Base-by-base conservation (phyloP, 768 basidiomycete species). In the Tylopilus intermedius region DNA sequence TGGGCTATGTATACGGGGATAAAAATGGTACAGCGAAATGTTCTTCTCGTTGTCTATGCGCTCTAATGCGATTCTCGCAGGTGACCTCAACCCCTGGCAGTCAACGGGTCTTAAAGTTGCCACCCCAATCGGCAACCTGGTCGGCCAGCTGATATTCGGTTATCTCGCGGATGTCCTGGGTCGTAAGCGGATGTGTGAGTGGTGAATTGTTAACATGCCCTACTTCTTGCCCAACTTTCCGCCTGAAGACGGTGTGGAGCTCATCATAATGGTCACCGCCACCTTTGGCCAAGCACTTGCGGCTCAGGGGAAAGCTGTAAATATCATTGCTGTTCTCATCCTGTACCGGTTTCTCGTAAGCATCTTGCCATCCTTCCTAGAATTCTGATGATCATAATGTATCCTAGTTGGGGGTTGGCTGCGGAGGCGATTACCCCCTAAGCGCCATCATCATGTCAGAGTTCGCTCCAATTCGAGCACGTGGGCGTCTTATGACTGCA, bases 381-480 rank as follows among this genome's bases (percentile, higher is more conserved):
- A 13, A 9, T 4, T 43, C 14, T 54, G 44, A 26, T 46, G 8
- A 33, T 27, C 30, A 45, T 30, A 9, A 49, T 27, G 15, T 8
- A 5, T 41, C 11, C 24, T 18, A 80, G 83, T 81, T 82, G 79
- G 89, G 90, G 1, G 63, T 92, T 5, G 91, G 92, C 1, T 88
- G 92, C 26, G 92, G 91, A 11, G 91, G 91, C 5, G 90, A 92
- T 61, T 90, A 93, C 63, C 90, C 91, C 26, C 69, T 90, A 0
- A 81, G 79, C 44, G 87, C 92, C 10, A 82, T 90, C 62, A 92
- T 94, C 61, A 83, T 90, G n/a, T 91, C 88, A 8, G 92, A 95
- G 66, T 94, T 93, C 62, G 83, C 92, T 9, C 76, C 88, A 0
- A 84, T 80, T 29, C 78, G 78, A 42, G 83, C 79, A 46, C 82